Conservation (phyloP, 257 asterid species). For the Cynanchum wilfordii region DNA sequence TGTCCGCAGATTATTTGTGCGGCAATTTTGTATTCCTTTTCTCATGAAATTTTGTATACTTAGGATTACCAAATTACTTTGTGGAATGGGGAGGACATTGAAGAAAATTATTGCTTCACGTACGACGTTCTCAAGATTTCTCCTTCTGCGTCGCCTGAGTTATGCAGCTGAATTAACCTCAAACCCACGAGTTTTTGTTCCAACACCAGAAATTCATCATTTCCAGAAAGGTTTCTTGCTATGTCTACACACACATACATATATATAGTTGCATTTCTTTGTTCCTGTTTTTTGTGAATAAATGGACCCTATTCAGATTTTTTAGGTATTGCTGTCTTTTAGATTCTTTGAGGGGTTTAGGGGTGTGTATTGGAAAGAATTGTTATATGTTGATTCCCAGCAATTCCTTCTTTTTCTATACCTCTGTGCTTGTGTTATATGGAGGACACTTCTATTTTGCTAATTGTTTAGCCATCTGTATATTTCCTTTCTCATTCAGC, state of each 20-base stretch:
- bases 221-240: slow-evolving; percentile 2
- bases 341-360: neutral
- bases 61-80: neutral
- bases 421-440: neutral
- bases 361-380: neutral
- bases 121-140: neutral
- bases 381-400: neutral
- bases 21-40: neutral
- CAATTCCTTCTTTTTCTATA: neutral
- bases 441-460: neutral
- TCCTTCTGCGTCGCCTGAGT: neutral
- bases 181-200: neutral
- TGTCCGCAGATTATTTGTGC: neutral
- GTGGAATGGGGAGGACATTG: neutral
- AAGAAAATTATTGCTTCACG: neutral
- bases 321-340: neutral
- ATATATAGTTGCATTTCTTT: neutral
- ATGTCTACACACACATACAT: too few relatives aligned
- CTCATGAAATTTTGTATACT: neutral
- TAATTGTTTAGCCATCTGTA: neutral
- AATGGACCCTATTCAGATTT: neutral
- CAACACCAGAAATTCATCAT: neutral
- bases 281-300: neutral
- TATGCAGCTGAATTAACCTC: neutral
- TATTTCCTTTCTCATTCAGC: neutral